Base-by-base conservation (phyloP, 805 yeast genomes). In the Candida pseudofarinosa region DNA sequence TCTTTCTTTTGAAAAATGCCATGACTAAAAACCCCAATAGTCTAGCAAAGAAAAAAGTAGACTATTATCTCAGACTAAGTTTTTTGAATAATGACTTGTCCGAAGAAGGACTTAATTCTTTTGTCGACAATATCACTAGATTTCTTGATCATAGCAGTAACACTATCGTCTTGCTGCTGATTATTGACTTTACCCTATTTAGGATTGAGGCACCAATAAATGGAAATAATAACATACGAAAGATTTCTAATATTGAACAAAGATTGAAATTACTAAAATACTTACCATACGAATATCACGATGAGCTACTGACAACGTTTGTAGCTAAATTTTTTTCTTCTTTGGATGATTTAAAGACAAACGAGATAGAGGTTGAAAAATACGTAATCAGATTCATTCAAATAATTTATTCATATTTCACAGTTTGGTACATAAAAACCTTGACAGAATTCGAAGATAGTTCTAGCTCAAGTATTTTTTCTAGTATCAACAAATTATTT, bases 11-110 rank as follows among this genome's bases (percentile, higher is more conserved):
- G 5, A 23, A 23, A 23, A 23, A 23, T 23, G 28, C 28, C 10
- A 23, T 23, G 28, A 10, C 28, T 10, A 23, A 23, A 23, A 23
- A 23, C 10, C 10, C 28, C 28, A 23, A 23, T 23, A 23, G 28
- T 10, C 10, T 23, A 16, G 16, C 18, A 8, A 35, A 42, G 31
- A 42, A 43, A 12, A 45, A 46, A 23, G 23, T 58, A 4, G 58
- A 58, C 33, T 54, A 51, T 37, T 53, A 40, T 23, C 20, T 55
- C 10, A 44, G 55, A 8, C 42, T 54, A 4, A 47, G 45, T 17
- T 32, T 56, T 16, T 35, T 49, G 4, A 58, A 57, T 40, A 54
- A 54, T 10, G 48, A 46, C 8, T 36, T 47, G 17, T 38, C 49
- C 4, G n/a, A 32, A 2, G 20, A 35, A 13, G 59, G 52, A 8